These are phyloP conservation scores for Tephrocybe sp. DNA, from an alignment of 768 basidiomycete genomes.

Conservation along the genomic window DNA sequence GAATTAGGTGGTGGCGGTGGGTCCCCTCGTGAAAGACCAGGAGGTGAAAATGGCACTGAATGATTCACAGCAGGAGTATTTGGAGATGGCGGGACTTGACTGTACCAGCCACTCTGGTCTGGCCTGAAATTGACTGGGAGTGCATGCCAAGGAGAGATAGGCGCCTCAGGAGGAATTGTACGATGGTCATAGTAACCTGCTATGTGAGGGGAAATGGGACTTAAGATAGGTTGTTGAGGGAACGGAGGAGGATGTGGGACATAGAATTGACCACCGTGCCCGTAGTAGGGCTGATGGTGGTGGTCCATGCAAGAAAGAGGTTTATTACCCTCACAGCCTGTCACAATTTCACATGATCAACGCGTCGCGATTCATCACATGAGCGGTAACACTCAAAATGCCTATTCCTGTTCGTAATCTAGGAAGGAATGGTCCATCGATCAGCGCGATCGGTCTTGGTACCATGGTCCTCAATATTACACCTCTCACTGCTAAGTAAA, in stretches of 20 bases:
- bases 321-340: background rate
- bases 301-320: conserved; percentile 10
- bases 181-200: background rate
- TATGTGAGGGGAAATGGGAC: background rate
- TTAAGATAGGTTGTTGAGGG: background rate
- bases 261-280: conserved; percentile 5
- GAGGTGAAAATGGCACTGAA: background rate
- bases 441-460: conserved; percentile 23
- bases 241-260: background rate
- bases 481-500: background rate
- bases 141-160: background rate
- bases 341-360: too few relatives aligned
- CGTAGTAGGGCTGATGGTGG: conserved; percentile 12
- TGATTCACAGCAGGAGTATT: background rate
- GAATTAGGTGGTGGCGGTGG: background rate
- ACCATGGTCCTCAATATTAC: conserved; percentile 12
- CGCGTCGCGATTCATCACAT: too few relatives aligned
- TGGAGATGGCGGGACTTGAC: background rate
- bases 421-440: conserved; percentile 21
- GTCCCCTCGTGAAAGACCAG: background rate
- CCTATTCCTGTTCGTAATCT: conserved; percentile 19
- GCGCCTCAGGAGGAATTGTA: background rate
- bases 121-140: conserved; percentile 1
- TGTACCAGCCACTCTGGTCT: conserved; percentile 18
- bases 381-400: too few relatives aligned